phyloP scores from a whole-genome alignment of 2,329 filamentous ascomycete genomes.

The Fusarium chaquense region DNA sequence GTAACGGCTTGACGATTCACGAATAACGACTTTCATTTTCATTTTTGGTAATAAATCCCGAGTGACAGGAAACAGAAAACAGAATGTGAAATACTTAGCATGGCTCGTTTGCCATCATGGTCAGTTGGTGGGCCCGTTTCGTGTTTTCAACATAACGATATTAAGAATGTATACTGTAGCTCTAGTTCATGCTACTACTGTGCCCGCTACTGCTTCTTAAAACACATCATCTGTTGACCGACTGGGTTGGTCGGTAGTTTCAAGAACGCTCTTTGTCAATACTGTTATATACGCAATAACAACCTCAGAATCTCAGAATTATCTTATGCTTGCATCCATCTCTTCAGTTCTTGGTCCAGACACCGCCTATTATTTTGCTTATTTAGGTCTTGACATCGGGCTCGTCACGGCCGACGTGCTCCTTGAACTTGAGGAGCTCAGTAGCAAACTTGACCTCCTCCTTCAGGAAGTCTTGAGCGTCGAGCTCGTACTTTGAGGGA shows the following conservation, averaged over 20 bases:
- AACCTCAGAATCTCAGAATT: slow-evolving; percentile 44
- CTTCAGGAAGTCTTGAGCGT: slow-evolving; percentile 94
- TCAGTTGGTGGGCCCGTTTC: slow-evolving; percentile 26
- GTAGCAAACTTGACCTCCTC: slow-evolving; percentile 89
- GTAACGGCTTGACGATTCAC: slow-evolving; percentile 42
- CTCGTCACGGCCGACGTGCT: slow-evolving; percentile 91
- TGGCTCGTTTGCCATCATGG: slow-evolving; percentile 12
- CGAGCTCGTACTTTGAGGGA: slow-evolving; percentile 78
- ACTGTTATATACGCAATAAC: slow-evolving; percentile 42
- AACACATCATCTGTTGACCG: slow-evolving; percentile 17
- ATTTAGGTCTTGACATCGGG: slow-evolving; percentile 93
- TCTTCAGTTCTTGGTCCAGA: slow-evolving; percentile 25
- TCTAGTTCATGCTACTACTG: slow-evolving; percentile 28
- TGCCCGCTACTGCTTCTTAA: slow-evolving; percentile 3
- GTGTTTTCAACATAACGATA: slow-evolving; percentile 17
- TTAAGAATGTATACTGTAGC: slow-evolving; percentile 32
- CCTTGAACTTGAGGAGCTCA: slow-evolving; percentile 89
- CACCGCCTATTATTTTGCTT: background rate
- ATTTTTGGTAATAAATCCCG: slow-evolving; percentile 18
- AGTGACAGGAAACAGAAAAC: slow-evolving; percentile 37
- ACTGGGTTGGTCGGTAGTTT: slow-evolving; percentile 37
- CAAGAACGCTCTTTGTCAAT: slow-evolving; percentile 47
- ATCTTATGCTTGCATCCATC: slow-evolving; percentile 36
- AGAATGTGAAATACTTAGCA: slow-evolving; percentile 46
- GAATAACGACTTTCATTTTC: slow-evolving; percentile 43